Evolutionary conservation across 164 flowering plant genomes (phyloP), one percentile per base, ranked within the genome.

Genomic region (Macadamia integrifolia): DNA sequence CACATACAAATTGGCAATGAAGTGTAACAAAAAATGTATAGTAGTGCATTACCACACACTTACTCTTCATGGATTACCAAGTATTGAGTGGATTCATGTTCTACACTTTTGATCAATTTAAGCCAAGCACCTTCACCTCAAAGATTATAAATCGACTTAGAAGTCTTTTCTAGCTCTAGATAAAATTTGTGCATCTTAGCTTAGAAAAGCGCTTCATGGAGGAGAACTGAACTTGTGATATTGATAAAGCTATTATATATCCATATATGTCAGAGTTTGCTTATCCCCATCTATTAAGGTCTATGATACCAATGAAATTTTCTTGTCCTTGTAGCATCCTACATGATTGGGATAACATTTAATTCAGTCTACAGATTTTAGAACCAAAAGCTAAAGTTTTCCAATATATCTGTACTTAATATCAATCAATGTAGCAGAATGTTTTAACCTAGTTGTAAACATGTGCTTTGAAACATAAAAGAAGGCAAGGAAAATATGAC

Each of bases 281-380:
- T 66, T 85, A 91, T 32, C 96, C 93, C 89, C 91, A 90, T n/a
- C 93, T 96, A 80, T 90, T 28, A 43, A 89, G 80, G 69, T 91
- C 97, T 23, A 60, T 88, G 53, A 93, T 90, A 12, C 42, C 70
- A 0, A 76, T 42, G 70, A 89, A 89, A 76, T 88, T 91, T 62
- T 88, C 97, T 31, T 85, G 83, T 67, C 92, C 97, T 44, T 44
- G 49, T 1, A 86, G 87, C 71, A 83, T 81, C 72, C 98, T 93
- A 86, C 52, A 60, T 59, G 32, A 28, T 58, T 48, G n/a, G n/a
- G 18, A n/a, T 35, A 35, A 44, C 14, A 58, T 48, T 9, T 60
- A 18, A 31, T 56, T 4, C 4, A 40, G 57, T 57, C 61, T 14
- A 57, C 32, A 56, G 29, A n/a, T 40, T 11, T 40, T 29, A 5